Evolutionary conservation across 768 basidiomycete species (phyloP).

Genomic region (Albatrellus ellisii): DNA sequence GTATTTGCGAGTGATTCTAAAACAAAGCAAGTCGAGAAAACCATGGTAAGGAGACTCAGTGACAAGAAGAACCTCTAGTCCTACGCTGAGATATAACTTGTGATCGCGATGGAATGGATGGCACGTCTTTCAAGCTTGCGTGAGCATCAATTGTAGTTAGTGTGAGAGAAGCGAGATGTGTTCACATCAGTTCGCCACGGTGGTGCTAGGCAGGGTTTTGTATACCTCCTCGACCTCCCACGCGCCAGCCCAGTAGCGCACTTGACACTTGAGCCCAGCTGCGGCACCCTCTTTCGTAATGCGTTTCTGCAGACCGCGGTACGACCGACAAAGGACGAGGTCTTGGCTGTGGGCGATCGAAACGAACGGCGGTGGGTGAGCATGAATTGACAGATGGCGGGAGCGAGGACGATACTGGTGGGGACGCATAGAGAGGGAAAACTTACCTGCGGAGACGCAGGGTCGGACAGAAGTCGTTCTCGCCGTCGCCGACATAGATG

Average conservation of each 20-base stretch:
- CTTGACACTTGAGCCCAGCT: conserved; percentile 53
- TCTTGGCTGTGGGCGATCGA: conserved; percentile 50
- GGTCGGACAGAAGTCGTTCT: conserved; percentile 92
- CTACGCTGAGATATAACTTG: too few relatives aligned
- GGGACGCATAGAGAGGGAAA: not conserved
- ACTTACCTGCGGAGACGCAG: conserved; percentile 62
- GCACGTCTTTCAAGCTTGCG: too few relatives aligned
- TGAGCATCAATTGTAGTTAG: too few relatives aligned
- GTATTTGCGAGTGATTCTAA: too few relatives aligned
- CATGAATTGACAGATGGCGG: too few relatives aligned
- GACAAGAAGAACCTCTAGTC: too few relatives aligned
- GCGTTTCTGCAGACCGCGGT: conserved; percentile 66
- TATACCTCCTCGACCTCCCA: conserved; percentile 95
- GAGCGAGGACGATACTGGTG: not conserved
- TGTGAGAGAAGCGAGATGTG: too few relatives aligned
- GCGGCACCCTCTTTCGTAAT: conserved; percentile 58
- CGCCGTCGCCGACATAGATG: conserved; percentile 88
- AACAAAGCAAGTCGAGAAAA: too few relatives aligned
- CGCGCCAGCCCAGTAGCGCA: conserved; percentile 84
- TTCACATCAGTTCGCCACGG: too few relatives aligned
- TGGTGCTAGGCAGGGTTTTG: conserved; percentile 7
- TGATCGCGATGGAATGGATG: too few relatives aligned
- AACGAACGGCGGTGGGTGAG: too few relatives aligned
- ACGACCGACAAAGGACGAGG: conserved; percentile 63
- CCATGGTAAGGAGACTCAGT: too few relatives aligned